These are phyloP conservation scores for Syncephalastrum racemosum DNA, from an alignment of 371 early-diverging fungal species.

Conservation along the genomic window DNA sequence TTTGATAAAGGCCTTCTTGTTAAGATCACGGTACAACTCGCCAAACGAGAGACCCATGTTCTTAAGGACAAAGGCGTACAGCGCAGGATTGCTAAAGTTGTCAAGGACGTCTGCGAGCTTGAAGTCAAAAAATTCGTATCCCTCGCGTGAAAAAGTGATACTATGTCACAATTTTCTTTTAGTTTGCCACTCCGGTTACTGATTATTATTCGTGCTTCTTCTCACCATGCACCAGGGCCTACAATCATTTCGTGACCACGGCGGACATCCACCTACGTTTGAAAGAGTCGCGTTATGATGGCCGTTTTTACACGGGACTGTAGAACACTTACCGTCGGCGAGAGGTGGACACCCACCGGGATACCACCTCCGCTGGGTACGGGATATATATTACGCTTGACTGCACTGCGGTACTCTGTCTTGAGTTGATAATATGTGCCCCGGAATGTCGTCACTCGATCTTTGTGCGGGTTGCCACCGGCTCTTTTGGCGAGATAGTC, in stretches of 20 bases:
- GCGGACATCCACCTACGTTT: constrained; percentile 30
- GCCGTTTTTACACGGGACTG: background rate
- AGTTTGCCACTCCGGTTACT: background rate
- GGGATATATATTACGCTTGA: constrained; percentile 48
- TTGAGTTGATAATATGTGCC: constrained; percentile 51
- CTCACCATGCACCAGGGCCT: constrained; percentile 48
- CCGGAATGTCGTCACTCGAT: constrained; percentile 43
- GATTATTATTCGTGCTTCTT: constrained; percentile 1
- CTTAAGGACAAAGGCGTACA: constrained; percentile 42
- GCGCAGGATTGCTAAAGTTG: constrained; percentile 31
- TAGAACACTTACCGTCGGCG: constrained; percentile 34
- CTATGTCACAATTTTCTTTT: background rate
- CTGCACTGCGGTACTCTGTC: constrained; percentile 36
- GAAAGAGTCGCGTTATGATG: background rate
- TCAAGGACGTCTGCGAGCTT: constrained; percentile 32
- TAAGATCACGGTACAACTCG: constrained; percentile 47
- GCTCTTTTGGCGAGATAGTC: constrained; percentile 42
- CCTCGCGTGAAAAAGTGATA: constrained; percentile 48
- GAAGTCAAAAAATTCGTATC: constrained; percentile 41
- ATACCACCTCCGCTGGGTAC: constrained; percentile 51
- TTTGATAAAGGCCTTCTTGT: constrained; percentile 41
- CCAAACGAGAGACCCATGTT: constrained; percentile 42
- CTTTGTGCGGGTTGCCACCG: constrained; percentile 35
- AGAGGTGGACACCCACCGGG: constrained; percentile 49
- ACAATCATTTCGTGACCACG: constrained; percentile 50